Conservation (phyloP, 2,329 filamentous ascomycete species). For the Fusarium palustre region DNA sequence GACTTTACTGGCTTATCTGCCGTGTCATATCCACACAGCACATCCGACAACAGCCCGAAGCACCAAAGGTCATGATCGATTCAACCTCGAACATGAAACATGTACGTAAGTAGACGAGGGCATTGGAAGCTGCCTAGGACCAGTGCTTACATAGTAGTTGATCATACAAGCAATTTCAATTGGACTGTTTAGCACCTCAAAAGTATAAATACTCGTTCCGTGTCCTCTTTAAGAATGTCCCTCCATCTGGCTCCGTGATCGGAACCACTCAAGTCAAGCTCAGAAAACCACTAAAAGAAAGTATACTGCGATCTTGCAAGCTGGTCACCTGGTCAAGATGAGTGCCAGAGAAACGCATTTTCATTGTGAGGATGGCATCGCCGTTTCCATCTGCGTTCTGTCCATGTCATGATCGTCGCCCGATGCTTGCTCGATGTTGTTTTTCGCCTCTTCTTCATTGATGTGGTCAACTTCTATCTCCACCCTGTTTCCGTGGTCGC, state of each 20-base stretch:
- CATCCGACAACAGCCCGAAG: constrained; percentile 22
- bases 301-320: not conserved
- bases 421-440: not conserved
- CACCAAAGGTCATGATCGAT: constrained; percentile 1
- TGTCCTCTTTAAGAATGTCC: no score
- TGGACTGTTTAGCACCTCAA: not conserved
- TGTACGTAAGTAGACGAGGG: not conserved
- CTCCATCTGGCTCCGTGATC: not conserved
- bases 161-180: not conserved
- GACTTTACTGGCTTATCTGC: not conserved
- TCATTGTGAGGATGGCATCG: not conserved
- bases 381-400: not conserved
- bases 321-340: not conserved
- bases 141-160: not conserved
- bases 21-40: constrained; percentile 21
- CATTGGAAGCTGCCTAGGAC: not conserved
- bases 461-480: no score
- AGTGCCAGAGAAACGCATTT: not conserved
- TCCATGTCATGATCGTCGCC: no score
- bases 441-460: not conserved
- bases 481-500: not conserved
- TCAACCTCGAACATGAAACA: not conserved
- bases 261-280: not conserved
- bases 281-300: not conserved
- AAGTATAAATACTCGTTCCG: no score